phyloP scores from a whole-genome alignment of 169 alveolate species.

The Fabrea salina region DNA sequence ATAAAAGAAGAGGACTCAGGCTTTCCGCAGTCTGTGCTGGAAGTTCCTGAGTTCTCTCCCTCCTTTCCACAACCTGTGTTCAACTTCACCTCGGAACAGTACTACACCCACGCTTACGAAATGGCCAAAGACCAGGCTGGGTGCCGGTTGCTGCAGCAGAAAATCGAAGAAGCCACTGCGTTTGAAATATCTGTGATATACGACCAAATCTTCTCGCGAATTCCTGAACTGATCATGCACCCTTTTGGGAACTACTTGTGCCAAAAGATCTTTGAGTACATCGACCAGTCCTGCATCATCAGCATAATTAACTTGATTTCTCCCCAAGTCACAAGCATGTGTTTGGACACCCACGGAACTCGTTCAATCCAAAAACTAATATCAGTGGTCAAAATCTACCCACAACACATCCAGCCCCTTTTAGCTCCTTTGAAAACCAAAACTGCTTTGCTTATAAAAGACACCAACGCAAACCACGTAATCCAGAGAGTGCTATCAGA shows the following conservation, averaged over 20 bases:
- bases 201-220: neutral
- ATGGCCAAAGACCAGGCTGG: slow-evolving; percentile 21
- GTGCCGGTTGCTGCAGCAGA: slow-evolving; percentile 22
- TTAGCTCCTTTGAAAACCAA: slow-evolving; percentile 47
- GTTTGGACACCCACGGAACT: slow-evolving; percentile 76
- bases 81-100: too few relatives aligned
- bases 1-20: slow-evolving; percentile 21
- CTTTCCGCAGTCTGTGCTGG: too few relatives aligned
- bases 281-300: slow-evolving; percentile 43
- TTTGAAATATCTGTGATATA: slow-evolving; percentile 11
- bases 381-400: slow-evolving; percentile 51
- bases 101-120: slow-evolving; percentile 21
- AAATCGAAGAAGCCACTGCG: neutral
- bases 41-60: too few relatives aligned
- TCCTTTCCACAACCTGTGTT: too few relatives aligned
- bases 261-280: slow-evolving; percentile 69
- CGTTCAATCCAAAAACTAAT: slow-evolving; percentile 77
- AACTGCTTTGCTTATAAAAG: slow-evolving; percentile 69
- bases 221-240: slow-evolving; percentile 41
- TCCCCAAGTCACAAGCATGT: slow-evolving; percentile 60
- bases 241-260: slow-evolving; percentile 76
- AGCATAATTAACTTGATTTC: slow-evolving; percentile 46
- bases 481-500: slow-evolving; percentile 72
- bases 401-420: slow-evolving; percentile 49
- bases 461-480: slow-evolving; percentile 84